phyloP scores from a whole-genome alignment of 768 basidiomycete species.

The Cubamyces sp. region DNA sequence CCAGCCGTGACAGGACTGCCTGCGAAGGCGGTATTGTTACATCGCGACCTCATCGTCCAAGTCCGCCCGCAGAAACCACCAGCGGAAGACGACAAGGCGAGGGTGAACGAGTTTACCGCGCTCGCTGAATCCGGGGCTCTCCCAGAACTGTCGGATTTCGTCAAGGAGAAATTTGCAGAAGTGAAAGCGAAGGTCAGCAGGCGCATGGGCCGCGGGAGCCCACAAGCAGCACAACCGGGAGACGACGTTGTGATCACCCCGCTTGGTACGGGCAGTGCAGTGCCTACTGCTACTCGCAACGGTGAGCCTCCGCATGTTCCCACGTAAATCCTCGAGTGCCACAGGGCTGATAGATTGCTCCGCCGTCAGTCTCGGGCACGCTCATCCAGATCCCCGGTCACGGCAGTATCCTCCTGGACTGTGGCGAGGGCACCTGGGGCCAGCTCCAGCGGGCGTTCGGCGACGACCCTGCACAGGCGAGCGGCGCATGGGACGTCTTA shows the following conservation, averaged over 20 bases:
- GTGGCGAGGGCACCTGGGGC: slow-evolving; percentile 92
- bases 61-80: slow-evolving; percentile 56
- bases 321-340: not conserved
- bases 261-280: slow-evolving; percentile 87
- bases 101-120: slow-evolving; percentile 38
- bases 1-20: slow-evolving; percentile 50
- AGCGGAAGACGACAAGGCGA: slow-evolving; percentile 33
- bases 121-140: slow-evolving; percentile 25
- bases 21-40: slow-evolving; percentile 46
- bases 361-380: slow-evolving; percentile 67
- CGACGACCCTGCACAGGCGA: slow-evolving; percentile 37
- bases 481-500: slow-evolving; percentile 60
- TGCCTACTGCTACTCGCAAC: slow-evolving; percentile 87
- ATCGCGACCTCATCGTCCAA: slow-evolving; percentile 43
- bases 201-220: slow-evolving; percentile 1
- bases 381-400: slow-evolving; percentile 73
- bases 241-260: slow-evolving; percentile 72
- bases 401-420: slow-evolving; percentile 83
- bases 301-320: slow-evolving; percentile 47
- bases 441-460: slow-evolving; percentile 85
- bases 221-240: slow-evolving; percentile 44
- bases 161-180: slow-evolving; percentile 43
- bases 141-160: slow-evolving; percentile 32
- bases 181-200: slow-evolving; percentile 41
- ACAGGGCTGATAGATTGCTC: not conserved